These are phyloP conservation scores for Primulina huaijiensis DNA, from an alignment of 257 asterid species.

Conservation along the genomic window DNA sequence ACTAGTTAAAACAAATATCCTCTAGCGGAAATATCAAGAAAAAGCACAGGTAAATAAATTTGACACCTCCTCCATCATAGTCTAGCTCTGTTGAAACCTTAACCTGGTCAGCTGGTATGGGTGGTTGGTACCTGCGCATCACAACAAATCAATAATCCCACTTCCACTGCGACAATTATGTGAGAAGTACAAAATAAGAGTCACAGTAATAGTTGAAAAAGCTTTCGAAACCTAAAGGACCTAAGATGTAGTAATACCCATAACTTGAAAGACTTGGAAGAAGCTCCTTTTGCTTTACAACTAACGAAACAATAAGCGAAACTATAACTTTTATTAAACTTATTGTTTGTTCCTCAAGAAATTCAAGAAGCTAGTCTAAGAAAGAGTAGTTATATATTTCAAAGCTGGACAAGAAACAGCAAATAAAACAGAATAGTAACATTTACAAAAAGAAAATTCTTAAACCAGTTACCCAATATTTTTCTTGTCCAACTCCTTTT, in stretches of 20 bases:
- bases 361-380: neutral
- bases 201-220: too few species aligned
- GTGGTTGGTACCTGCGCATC: conserved; percentile 77
- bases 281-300: neutral
- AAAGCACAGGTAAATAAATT: conserved; percentile 5
- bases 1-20: conserved; percentile 20
- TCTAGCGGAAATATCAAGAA: neutral
- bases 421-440: conserved; percentile 3
- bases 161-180: neutral
- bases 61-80: conserved; percentile 65
- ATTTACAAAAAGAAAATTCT: neutral
- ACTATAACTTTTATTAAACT: neutral
- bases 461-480: conserved; percentile 66
- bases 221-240: neutral
- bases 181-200: neutral
- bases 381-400: neutral
- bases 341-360: neutral
- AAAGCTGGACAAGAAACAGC: neutral
- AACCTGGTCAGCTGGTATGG: conserved; percentile 92
- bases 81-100: conserved; percentile 64
- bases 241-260: neutral
- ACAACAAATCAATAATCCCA: conserved; percentile 9
- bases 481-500: conserved; percentile 58
- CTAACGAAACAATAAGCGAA: neutral
- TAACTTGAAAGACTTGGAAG: neutral